Conservation (phyloP, 306 rosid genomes). For the Leucaena leucocephala region DNA sequence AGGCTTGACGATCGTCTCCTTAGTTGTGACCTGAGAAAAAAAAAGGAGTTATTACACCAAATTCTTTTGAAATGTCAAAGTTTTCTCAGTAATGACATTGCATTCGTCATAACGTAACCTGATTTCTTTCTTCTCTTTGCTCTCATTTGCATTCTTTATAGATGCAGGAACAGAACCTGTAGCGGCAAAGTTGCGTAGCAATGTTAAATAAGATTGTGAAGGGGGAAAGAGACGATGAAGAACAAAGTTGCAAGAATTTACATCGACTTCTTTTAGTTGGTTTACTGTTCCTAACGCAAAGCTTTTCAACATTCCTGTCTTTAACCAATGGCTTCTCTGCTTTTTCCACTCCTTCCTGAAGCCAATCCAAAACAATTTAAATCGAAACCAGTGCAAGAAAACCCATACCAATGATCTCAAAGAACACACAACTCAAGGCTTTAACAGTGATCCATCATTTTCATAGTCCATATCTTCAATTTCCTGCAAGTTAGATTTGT, state of each 20-base stretch:
- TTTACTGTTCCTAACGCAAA: conserved; percentile 43
- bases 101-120: conserved; percentile 52
- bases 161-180: conserved; percentile 52
- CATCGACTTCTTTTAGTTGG: conserved; percentile 65
- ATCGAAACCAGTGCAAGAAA: conserved; percentile 20
- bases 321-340: conserved; percentile 25
- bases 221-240: neutral
- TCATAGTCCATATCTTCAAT: conserved; percentile 44
- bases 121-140: conserved; percentile 58
- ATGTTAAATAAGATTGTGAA: neutral
- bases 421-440: conserved; percentile 34
- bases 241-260: conserved; percentile 42
- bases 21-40: conserved; percentile 49
- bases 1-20: conserved; percentile 69
- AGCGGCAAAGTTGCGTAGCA: conserved; percentile 54
- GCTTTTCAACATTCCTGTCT: conserved; percentile 41
- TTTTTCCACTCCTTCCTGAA: conserved; percentile 56
- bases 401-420: conserved; percentile 26
- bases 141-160: conserved; percentile 47
- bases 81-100: neutral
- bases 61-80: conserved; percentile 18
- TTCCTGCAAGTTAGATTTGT: conserved; percentile 45
- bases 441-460: conserved; percentile 43
- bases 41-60: neutral
- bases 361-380: conserved; percentile 34